Percentiles rank a stretch among this genome's conserved stretches.
Evolutionary conservation across 2,329 filamentous ascomycete species (phyloP).

Genomic region (Pyrenophora graminea): DNA sequence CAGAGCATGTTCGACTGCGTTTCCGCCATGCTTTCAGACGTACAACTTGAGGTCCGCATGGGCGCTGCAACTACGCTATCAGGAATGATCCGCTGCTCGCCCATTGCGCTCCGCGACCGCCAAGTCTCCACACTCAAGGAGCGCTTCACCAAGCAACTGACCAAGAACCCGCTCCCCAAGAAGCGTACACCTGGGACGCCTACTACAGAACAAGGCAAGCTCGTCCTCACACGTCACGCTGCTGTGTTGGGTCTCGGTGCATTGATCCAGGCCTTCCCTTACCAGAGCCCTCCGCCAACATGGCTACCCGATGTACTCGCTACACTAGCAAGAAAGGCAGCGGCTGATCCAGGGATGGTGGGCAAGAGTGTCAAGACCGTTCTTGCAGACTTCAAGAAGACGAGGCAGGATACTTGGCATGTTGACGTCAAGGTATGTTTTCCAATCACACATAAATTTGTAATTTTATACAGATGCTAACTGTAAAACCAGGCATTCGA

Average conservation of each 20-base stretch:
- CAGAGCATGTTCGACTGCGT: conserved; percentile 86
- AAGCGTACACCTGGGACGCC: conserved; percentile 63
- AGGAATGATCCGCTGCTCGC: conserved; percentile 97
- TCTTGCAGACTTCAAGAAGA: conserved; percentile 98
- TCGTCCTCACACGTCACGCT: conserved; percentile 82
- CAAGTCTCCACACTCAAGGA: conserved; percentile 76
- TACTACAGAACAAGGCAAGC: conserved; percentile 72
- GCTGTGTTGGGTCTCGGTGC: conserved; percentile 90
- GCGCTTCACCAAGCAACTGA: conserved; percentile 78
- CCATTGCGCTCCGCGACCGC: conserved; percentile 73
- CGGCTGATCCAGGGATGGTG: conserved; percentile 86
- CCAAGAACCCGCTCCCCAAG: conserved; percentile 85
- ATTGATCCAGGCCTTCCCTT: conserved; percentile 93
- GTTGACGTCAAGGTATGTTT: conserved; percentile 89
- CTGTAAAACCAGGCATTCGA: conserved; percentile 68
- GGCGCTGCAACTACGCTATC: conserved; percentile 91
- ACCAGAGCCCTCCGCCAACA: conserved; percentile 83
- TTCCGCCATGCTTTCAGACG: conserved; percentile 90
- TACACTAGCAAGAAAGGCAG: conserved; percentile 79
- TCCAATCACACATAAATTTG: background rate
- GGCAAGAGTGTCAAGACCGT: conserved; percentile 95
- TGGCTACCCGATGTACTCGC: conserved; percentile 96
- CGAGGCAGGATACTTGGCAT: conserved; percentile 96
- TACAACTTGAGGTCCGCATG: conserved; percentile 90
- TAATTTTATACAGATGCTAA: conserved; percentile 6